These are phyloP conservation scores for Ploettnerulaceae sp. DNA, from an alignment of 2,329 filamentous ascomycete genomes.

Conservation along the genomic window DNA sequence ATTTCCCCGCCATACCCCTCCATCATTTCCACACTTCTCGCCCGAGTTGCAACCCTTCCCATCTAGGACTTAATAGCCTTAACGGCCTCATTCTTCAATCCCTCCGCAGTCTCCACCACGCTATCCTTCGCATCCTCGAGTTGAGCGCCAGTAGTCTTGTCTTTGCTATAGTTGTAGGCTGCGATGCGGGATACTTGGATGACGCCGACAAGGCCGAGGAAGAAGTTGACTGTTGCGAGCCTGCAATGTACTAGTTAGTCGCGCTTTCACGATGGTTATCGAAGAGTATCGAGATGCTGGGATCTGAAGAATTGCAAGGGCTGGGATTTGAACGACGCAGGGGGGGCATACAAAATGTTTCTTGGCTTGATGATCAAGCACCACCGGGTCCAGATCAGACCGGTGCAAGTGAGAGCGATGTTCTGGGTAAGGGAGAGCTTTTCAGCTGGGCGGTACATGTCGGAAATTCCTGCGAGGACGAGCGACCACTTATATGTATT, in stretches of 20 bases:
- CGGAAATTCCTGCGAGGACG: constrained; percentile 85
- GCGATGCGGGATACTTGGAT: constrained; percentile 77
- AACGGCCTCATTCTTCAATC: constrained; percentile 35
- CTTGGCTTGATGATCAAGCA: constrained; percentile 93
- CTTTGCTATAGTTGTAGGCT: constrained; percentile 56
- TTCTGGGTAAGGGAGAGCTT: constrained; percentile 94
- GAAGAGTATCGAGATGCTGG: too few species aligned
- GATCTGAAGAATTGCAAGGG: too few species aligned
- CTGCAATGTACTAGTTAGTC: too few species aligned
- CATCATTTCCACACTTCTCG: too few species aligned
- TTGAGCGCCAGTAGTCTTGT: constrained; percentile 39
- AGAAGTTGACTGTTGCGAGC: constrained; percentile 95
- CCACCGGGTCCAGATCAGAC: constrained; percentile 97
- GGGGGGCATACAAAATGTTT: constrained; percentile 71
- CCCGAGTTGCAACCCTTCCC: too few species aligned
- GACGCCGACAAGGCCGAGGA: constrained; percentile 83
- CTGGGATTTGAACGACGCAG: too few species aligned
- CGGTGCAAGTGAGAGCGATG: constrained; percentile 80
- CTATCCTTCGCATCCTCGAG: constrained; percentile 31
- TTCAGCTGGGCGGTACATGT: constrained; percentile 86
- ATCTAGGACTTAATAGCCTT: constrained; percentile 35
- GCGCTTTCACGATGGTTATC: too few species aligned
- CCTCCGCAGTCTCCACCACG: constrained; percentile 22
- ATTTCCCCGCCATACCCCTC: too few species aligned
- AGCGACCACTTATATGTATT: constrained; percentile 67